These are phyloP conservation scores for Quercus ilex DNA, from an alignment of 306 rosid genomes.

Conservation along the genomic window DNA sequence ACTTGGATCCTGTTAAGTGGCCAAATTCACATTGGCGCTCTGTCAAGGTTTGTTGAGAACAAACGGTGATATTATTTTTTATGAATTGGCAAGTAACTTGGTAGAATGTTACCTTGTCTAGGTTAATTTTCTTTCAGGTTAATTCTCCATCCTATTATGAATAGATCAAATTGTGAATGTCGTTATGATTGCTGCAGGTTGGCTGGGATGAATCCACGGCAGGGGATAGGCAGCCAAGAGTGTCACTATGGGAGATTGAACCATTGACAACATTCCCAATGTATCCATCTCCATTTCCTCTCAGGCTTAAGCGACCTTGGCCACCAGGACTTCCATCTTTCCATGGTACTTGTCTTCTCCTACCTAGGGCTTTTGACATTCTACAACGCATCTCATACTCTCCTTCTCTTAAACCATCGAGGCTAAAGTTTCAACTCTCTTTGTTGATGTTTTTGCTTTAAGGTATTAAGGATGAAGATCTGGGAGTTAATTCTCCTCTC, in stretches of 20 bases:
- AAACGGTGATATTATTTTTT: not conserved
- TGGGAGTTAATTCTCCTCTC: slow-evolving; percentile 69
- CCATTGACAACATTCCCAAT: slow-evolving; percentile 95
- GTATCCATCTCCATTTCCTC: slow-evolving; percentile 94
- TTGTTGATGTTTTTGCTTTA: slow-evolving; percentile 15
- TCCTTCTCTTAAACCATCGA: not conserved
- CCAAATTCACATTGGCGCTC: slow-evolving; percentile 96
- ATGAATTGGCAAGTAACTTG: not conserved
- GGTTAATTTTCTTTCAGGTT: not conserved
- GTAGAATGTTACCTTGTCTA: not conserved
- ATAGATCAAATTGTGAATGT: not conserved
- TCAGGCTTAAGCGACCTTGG: slow-evolving; percentile 95
- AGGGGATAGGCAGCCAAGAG: slow-evolving; percentile 97
- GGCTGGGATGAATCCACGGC: slow-evolving; percentile 99
- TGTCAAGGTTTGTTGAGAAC: slow-evolving; percentile 68
- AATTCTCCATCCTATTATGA: not conserved
- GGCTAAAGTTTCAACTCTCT: not conserved
- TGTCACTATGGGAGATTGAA: slow-evolving; percentile 95
- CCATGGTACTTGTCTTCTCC: slow-evolving; percentile 50
- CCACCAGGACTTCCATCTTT: slow-evolving; percentile 83
- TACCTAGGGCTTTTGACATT: not conserved
- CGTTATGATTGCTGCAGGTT: slow-evolving; percentile 53
- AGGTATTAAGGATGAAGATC: slow-evolving; percentile 89
- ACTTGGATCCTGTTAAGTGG: slow-evolving; percentile 85
- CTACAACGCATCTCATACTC: not conserved